phyloP scores from a whole-genome alignment of 306 rosid species.

The Myrica gale region DNA sequence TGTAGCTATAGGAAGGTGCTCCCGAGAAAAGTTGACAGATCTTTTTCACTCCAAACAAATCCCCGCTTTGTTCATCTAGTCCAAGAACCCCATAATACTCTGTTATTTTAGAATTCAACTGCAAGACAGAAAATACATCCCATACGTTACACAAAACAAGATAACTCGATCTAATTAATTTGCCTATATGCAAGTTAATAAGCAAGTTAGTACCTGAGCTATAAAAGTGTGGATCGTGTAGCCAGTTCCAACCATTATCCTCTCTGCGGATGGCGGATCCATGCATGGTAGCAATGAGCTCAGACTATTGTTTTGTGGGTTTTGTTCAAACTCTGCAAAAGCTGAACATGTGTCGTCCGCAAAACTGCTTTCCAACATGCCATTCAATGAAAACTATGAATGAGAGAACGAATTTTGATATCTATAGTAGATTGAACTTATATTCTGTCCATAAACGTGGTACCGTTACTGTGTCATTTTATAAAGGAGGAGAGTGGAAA shows the following conservation, averaged over 20 bases:
- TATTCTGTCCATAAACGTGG: too few relatives aligned
- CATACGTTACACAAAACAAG: neutral
- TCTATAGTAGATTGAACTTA: too few relatives aligned
- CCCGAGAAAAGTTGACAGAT: constrained; percentile 66
- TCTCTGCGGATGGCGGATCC: constrained; percentile 39
- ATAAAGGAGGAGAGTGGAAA: neutral
- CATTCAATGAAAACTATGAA: neutral
- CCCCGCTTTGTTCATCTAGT: constrained; percentile 34
- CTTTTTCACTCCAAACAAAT: constrained; percentile 24
- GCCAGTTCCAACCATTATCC: constrained; percentile 50
- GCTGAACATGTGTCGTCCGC: constrained; percentile 64
- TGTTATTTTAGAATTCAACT: constrained; percentile 59
- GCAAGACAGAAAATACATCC: constrained; percentile 23
- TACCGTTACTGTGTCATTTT: neutral
- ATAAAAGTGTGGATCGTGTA: constrained; percentile 48
- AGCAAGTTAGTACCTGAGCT: constrained; percentile 35
- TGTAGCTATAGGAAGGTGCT: constrained; percentile 49
- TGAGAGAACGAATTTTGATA: neutral
- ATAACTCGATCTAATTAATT: too few relatives aligned
- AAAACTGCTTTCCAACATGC: constrained; percentile 42
- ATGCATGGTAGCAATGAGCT: constrained; percentile 64
- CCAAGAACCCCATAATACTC: constrained; percentile 42
- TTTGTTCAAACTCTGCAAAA: constrained; percentile 44
- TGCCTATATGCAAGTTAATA: neutral
- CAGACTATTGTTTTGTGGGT: constrained; percentile 53